These are phyloP conservation scores for Suillus ampliporus DNA, from an alignment of 768 basidiomycete species.

Conservation along the genomic window DNA sequence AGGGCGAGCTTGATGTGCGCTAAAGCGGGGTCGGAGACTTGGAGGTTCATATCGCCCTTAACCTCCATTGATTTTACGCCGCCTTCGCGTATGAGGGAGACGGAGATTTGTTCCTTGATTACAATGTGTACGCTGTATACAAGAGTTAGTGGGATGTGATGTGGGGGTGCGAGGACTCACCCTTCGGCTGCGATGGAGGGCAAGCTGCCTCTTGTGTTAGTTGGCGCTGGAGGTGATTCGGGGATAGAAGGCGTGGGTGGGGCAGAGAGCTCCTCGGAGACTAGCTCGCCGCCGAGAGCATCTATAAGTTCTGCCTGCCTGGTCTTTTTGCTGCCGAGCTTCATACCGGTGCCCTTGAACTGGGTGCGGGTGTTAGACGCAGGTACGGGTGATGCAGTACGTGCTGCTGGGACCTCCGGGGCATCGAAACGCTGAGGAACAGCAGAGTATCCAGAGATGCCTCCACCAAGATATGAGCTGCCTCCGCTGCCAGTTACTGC, in stretches of 20 bases:
- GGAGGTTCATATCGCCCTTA: constrained; percentile 93
- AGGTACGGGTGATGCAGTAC: constrained; percentile 49
- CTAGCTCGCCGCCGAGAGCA: constrained; percentile 80
- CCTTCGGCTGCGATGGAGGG: constrained; percentile 80
- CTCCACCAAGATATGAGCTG: constrained; percentile 68
- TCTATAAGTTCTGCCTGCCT: constrained; percentile 89
- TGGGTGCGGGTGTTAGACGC: constrained; percentile 62
- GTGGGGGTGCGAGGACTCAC: constrained; percentile 43
- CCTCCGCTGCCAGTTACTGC: constrained; percentile 53
- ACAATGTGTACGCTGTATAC: constrained; percentile 77
- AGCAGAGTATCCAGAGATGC: constrained; percentile 71
- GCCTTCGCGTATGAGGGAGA: constrained; percentile 87
- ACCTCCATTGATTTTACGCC: constrained; percentile 90
- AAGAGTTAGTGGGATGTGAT: constrained; percentile 1
- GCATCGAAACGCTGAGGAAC: constrained; percentile 73
- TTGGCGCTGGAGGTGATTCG: constrained; percentile 50
- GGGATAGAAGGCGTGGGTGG: constrained; percentile 55
- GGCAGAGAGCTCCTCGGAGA: constrained; percentile 56
- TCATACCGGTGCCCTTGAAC: constrained; percentile 97
- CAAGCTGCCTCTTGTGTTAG: constrained; percentile 64
- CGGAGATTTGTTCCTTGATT: constrained; percentile 82
- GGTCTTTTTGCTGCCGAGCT: constrained; percentile 90
- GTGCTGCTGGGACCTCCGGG: constrained; percentile 54
- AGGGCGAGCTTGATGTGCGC: constrained; percentile 76
- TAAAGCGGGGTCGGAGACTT: constrained; percentile 76